Evolutionary conservation across 2,329 filamentous ascomycete species (phyloP).

Genomic region (Hawksworthiomyces lignivorus): DNA sequence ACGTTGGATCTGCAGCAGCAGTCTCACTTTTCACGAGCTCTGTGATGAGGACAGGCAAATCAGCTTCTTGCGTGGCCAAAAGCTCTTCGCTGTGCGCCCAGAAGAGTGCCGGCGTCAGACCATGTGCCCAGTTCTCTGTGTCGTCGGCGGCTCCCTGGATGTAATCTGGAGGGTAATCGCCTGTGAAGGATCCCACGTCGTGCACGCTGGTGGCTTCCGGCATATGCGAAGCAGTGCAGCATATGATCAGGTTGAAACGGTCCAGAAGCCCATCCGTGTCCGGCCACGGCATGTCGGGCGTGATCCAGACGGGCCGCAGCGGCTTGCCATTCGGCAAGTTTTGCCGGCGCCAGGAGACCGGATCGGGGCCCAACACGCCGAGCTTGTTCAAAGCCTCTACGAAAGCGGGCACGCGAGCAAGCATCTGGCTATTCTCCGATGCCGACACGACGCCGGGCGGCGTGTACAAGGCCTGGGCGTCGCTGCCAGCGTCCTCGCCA

Average conservation of each 20-base stretch:
- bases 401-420: constrained; percentile 49
- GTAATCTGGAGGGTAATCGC: constrained; percentile 90
- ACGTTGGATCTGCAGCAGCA: constrained; percentile 19
- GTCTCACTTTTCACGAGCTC: constrained; percentile 30
- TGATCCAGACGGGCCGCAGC: constrained; percentile 72
- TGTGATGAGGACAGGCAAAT: constrained; percentile 45
- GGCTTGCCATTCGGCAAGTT: constrained; percentile 55
- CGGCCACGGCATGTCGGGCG: constrained; percentile 25
- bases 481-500: constrained; percentile 23
- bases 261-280: constrained; percentile 24
- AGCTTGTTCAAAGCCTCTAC: constrained; percentile 45
- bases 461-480: constrained; percentile 51
- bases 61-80: constrained; percentile 56
- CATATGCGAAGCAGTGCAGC: constrained; percentile 77
- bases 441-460: constrained; percentile 64
- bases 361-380: constrained; percentile 44
- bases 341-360: constrained; percentile 32
- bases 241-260: constrained; percentile 64
- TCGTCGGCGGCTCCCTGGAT: constrained; percentile 95
- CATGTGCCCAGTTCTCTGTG: constrained; percentile 83
- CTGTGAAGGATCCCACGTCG: no score
- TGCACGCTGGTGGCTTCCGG: constrained; percentile 57
- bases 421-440: constrained; percentile 76
- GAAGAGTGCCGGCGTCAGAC: constrained; percentile 70
- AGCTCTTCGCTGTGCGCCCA: constrained; percentile 62